These are phyloP conservation scores for Hydnum rufescens DNA, from an alignment of 768 basidiomycete species.

Conservation along the genomic window DNA sequence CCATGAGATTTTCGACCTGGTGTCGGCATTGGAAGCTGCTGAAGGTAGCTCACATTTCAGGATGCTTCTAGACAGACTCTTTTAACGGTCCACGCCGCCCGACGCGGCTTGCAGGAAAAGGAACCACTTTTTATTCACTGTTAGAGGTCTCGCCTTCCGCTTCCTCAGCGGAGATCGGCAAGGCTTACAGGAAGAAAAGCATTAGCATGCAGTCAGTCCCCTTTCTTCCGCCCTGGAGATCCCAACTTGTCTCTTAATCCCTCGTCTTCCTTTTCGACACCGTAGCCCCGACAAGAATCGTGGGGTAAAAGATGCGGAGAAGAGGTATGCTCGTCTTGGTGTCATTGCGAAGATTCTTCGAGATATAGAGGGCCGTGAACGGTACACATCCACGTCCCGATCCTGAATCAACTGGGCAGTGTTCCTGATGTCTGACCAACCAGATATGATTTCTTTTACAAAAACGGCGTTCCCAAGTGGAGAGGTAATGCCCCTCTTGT, in stretches of 20 bases:
- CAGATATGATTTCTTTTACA: conserved; percentile 44
- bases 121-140: conserved; percentile 92
- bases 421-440: conserved; percentile 22
- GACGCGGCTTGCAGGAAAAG: conserved; percentile 34
- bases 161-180: conserved; percentile 53
- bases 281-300: conserved; percentile 90
- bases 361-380: conserved; percentile 50
- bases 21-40: conserved; percentile 52
- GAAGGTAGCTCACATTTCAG: conserved; percentile 36
- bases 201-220: conserved; percentile 69
- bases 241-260: not conserved
- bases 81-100: not conserved
- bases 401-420: conserved; percentile 16
- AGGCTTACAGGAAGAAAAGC: conserved; percentile 83
- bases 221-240: not conserved
- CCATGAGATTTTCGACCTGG: conserved; percentile 91
- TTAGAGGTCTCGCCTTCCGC: conserved; percentile 63
- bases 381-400: conserved; percentile 30
- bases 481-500: conserved; percentile 25
- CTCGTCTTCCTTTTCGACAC: no score
- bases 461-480: conserved; percentile 95
- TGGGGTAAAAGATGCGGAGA: conserved; percentile 57
- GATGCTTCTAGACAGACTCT: not conserved
- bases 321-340: conserved; percentile 82
- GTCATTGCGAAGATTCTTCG: conserved; percentile 68